Conservation (phyloP, 495 filamentous ascomycete species). For the Aspergillus nidulans region DNA sequence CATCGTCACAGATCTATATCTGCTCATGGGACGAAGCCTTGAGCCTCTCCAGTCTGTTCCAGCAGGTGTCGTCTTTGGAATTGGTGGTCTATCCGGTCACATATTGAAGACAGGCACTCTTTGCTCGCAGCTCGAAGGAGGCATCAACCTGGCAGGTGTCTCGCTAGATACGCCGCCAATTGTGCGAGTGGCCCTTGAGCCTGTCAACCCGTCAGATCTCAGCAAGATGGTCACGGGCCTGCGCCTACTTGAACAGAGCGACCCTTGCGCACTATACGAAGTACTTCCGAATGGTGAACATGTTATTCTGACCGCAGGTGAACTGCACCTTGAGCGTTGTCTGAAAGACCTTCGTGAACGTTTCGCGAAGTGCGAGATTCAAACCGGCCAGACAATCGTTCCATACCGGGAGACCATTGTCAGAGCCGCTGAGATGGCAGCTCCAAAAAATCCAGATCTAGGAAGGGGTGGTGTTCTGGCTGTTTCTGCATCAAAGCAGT, state of each 20-base stretch:
- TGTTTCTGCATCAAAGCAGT: constrained; percentile 76
- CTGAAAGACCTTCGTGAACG: constrained; percentile 89
- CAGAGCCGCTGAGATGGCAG: constrained; percentile 80
- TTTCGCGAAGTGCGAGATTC: constrained; percentile 93
- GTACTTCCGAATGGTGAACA: constrained; percentile 91
- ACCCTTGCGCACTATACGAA: constrained; percentile 94
- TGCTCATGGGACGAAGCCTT: constrained; percentile 89
- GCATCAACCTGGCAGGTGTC: constrained; percentile 89
- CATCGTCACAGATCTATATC: constrained; percentile 82
- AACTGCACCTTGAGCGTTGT: constrained; percentile 91
- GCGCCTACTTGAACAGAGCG: constrained; percentile 84
- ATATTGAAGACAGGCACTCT: constrained; percentile 93
- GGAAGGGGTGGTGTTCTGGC: constrained; percentile 77
- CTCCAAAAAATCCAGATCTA: constrained; percentile 78
- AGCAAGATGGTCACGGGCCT: constrained; percentile 91
- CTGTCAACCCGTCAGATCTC: constrained; percentile 78
- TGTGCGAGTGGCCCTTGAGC: constrained; percentile 91
- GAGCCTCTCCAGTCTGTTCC: constrained; percentile 81
- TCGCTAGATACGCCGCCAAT: constrained; percentile 78
- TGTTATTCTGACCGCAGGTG: constrained; percentile 89
- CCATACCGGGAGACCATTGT: constrained; percentile 94
- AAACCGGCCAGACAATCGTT: constrained; percentile 88
- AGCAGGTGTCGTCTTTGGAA: constrained; percentile 94
- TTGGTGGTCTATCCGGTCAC: constrained; percentile 83
- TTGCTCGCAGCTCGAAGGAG: constrained; percentile 80